phyloP scores from a whole-genome alignment of 352 stramenopile genomes.

The Thalassiosira mediterranea region DNA sequence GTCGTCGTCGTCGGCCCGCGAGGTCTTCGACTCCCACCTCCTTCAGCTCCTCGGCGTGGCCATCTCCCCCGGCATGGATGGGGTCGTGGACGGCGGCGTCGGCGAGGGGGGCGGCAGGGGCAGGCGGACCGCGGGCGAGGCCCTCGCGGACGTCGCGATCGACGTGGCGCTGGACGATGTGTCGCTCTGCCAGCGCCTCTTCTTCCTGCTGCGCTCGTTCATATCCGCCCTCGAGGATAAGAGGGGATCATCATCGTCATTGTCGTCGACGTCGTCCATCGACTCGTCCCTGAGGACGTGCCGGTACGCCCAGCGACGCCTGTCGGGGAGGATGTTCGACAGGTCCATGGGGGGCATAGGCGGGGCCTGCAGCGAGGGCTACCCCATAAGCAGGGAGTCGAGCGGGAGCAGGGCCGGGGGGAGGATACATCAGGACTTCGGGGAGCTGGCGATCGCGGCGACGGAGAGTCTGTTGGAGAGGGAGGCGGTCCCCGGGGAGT shows the following conservation, averaged over 20 bases:
- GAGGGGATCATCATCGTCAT: too few species aligned
- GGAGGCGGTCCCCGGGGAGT: not conserved
- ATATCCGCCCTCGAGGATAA: slow-evolving; percentile 46
- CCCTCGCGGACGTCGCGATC: slow-evolving; percentile 46
- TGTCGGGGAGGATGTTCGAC: slow-evolving; percentile 49
- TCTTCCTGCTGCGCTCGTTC: slow-evolving; percentile 59
- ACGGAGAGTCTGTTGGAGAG: slow-evolving; percentile 31
- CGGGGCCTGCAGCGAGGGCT: slow-evolving; percentile 32
- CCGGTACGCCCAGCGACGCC: slow-evolving; percentile 40
- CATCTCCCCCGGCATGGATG: slow-evolving; percentile 25
- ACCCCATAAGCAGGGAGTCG: slow-evolving; percentile 41
- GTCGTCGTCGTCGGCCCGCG: not conserved
- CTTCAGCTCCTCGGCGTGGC: slow-evolving; percentile 57
- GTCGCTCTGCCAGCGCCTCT: slow-evolving; percentile 55
- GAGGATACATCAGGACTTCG: slow-evolving; percentile 15
- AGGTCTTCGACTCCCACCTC: slow-evolving; percentile 53
- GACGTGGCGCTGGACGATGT: slow-evolving; percentile 56
- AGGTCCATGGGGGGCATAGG: slow-evolving; percentile 22
- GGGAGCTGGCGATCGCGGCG: slow-evolving; percentile 22
- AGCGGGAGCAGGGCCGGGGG: slow-evolving; percentile 18
- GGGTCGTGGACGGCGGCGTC: not conserved
- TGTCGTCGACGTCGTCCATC: not conserved
- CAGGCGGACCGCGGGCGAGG: slow-evolving; percentile 29
- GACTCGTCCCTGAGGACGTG: slow-evolving; percentile 32
- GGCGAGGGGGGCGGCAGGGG: too few species aligned